These are phyloP conservation scores for Dothideomycetes sp. DNA, from an alignment of 2,329 filamentous ascomycete genomes.

Conservation along the genomic window DNA sequence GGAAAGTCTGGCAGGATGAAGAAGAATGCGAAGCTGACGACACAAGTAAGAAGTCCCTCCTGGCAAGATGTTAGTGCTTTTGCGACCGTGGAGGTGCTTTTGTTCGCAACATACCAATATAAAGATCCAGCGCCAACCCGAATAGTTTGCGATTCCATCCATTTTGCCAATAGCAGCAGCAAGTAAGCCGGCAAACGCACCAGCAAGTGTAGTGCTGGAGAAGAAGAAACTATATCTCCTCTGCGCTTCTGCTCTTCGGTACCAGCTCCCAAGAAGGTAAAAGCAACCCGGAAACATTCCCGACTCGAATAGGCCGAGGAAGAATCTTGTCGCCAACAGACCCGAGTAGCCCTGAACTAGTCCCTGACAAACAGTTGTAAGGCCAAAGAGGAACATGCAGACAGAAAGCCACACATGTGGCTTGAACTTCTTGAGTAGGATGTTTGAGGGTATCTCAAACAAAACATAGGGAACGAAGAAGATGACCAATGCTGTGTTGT, in stretches of 20 bases:
- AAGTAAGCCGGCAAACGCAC: conserved; percentile 77
- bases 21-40: conserved; percentile 32
- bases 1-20: conserved; percentile 54
- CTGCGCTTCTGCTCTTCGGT: conserved; percentile 77
- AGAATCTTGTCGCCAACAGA: conserved; percentile 70
- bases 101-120: conserved; percentile 49
- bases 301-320: conserved; percentile 56
- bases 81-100: conserved; percentile 24
- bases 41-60: conserved; percentile 24
- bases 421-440: conserved; percentile 43
- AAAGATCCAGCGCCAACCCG: conserved; percentile 75
- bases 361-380: conserved; percentile 67
- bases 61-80: conserved; percentile 32
- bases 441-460: conserved; percentile 45
- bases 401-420: conserved; percentile 43
- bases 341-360: conserved; percentile 69
- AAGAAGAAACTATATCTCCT: conserved; percentile 94
- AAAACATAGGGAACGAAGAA: conserved; percentile 48
- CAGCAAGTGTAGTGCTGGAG: conserved; percentile 66
- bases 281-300: conserved; percentile 57
- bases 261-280: conserved; percentile 58
- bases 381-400: conserved; percentile 79
- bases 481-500: conserved; percentile 44
- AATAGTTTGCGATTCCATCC: conserved; percentile 58
- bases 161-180: conserved; percentile 86